Evolutionary conservation across 441 rosid genomes (phyloP).

Genomic region (Croton laevigatus): DNA sequence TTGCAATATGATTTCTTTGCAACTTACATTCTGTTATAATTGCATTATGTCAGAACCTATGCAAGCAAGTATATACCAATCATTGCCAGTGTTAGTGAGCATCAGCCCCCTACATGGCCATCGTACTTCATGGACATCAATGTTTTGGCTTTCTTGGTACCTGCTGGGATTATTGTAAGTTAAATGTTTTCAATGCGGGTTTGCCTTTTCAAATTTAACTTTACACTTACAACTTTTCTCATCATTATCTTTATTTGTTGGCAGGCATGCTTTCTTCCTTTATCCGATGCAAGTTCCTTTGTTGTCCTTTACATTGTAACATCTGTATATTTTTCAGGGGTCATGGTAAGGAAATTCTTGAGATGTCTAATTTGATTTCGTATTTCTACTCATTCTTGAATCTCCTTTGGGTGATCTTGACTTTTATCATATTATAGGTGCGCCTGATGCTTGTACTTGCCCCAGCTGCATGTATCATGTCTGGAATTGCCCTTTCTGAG

Average conservation of each 20-base stretch:
- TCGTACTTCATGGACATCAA: conserved; percentile 99
- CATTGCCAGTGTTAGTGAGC: conserved; percentile 99
- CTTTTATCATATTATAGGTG: conserved; percentile 56
- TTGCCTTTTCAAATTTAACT: conserved; percentile 11
- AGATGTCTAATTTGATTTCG: conserved; percentile 2
- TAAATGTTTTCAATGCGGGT: conserved; percentile 9
- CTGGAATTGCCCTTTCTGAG: conserved; percentile 98
- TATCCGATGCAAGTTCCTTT: conserved; percentile 98
- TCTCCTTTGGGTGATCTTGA: conserved; percentile 17
- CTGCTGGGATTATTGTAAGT: conserved; percentile 97
- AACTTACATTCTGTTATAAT: background rate
- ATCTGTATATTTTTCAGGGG: conserved; percentile 98
- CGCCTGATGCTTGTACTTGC: conserved; percentile 99
- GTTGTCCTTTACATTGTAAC: conserved; percentile 84
- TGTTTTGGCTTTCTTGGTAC: conserved; percentile 98
- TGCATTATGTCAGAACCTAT: conserved; percentile 66
- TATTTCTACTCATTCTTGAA: background rate
- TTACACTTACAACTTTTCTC: conserved; percentile 7
- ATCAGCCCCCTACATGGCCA: conserved; percentile 99
- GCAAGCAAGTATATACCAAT: conserved; percentile 99
- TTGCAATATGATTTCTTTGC: no score
- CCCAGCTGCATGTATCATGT: conserved; percentile 99
- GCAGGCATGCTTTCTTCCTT: conserved; percentile 97
- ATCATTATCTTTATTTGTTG: conserved; percentile 29
- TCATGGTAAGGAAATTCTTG: conserved; percentile 65